These are phyloP conservation scores for Quercus aquifolioides DNA, from an alignment of 306 rosid genomes.

Conservation along the genomic window DNA sequence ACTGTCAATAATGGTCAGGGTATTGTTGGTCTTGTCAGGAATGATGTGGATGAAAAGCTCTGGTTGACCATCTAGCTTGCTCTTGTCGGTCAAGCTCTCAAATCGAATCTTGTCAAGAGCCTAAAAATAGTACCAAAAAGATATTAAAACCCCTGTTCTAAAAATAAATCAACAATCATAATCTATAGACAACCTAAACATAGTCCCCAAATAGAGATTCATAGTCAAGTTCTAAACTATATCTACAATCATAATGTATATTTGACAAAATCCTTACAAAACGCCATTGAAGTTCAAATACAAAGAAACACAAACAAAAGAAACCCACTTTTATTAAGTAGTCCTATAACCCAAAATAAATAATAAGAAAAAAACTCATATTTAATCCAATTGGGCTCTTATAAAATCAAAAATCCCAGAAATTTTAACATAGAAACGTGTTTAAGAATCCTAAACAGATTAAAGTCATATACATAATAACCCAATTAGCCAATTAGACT, in stretches of 20 bases:
- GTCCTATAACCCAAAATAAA: neutral
- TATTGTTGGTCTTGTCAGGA: constrained; percentile 76
- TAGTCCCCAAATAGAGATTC: no score
- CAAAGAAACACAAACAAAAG: neutral
- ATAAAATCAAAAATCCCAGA: neutral
- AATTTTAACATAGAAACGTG: neutral
- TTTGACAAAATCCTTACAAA: no score
- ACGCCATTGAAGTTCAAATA: neutral
- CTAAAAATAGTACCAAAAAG: constrained; percentile 17
- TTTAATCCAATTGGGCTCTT: no score
- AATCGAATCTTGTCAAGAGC: constrained; percentile 88
- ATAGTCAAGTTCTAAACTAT: no score
- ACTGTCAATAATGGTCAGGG: constrained; percentile 79
- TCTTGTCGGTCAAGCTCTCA: constrained; percentile 89
- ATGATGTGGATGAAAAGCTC: constrained; percentile 83
- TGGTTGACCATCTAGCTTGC: constrained; percentile 90
- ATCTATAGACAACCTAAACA: constrained; percentile 29
- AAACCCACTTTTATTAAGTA: neutral
- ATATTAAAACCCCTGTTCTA: no score
- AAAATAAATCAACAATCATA: no score
- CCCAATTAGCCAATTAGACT: no score
- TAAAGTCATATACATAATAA: neutral
- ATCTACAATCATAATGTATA: no score
- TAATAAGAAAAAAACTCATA: no score
- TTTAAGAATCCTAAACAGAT: neutral